Evolutionary conservation across 1,139 yeast species (phyloP).

Genomic region (Pichia norvegensis): DNA sequence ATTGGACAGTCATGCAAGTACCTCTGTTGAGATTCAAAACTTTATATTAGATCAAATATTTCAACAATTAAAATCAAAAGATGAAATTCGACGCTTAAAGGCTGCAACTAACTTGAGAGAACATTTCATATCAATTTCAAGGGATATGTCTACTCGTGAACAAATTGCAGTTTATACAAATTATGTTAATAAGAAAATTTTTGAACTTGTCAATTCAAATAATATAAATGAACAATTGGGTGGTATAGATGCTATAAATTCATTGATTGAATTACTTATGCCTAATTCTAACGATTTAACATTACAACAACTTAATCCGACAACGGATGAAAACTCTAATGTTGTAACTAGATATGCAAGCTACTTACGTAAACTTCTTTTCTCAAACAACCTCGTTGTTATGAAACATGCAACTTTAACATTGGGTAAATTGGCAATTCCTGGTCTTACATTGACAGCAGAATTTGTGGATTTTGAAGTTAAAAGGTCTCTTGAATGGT

Average conservation of each 20-base stretch:
- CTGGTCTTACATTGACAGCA: slow-evolving; percentile 83
- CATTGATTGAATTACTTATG: slow-evolving; percentile 50
- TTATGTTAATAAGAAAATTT: slow-evolving; percentile 80
- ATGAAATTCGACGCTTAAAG: slow-evolving; percentile 35
- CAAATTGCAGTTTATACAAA: slow-evolving; percentile 75
- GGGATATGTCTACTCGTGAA: slow-evolving; percentile 66
- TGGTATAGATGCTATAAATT: slow-evolving; percentile 85
- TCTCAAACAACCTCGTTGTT: slow-evolving; percentile 75
- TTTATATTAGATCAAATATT: slow-evolving; percentile 44
- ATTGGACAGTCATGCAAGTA: slow-evolving; percentile 10
- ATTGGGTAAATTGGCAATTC: slow-evolving; percentile 78
- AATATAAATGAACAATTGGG: slow-evolving; percentile 73
- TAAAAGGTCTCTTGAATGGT: slow-evolving; percentile 83
- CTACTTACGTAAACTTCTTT: slow-evolving; percentile 71
- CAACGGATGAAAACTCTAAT: slow-evolving; percentile 67
- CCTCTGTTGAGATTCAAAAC: slow-evolving; percentile 21
- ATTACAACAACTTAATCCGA: slow-evolving; percentile 18
- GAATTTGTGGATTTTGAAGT: slow-evolving; percentile 93
- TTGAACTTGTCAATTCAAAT: slow-evolving; percentile 72
- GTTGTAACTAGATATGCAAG: slow-evolving; percentile 88
- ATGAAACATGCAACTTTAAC: slow-evolving; percentile 84
- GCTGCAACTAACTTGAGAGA: slow-evolving; percentile 62
- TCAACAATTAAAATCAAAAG: slow-evolving; percentile 42
- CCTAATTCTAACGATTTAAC: slow-evolving; percentile 20
- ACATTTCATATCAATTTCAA: slow-evolving; percentile 60